Evolutionary conservation across 805 yeast genomes (phyloP).

Genomic region (Hanseniaspora pseudoguilliermondii): DNA sequence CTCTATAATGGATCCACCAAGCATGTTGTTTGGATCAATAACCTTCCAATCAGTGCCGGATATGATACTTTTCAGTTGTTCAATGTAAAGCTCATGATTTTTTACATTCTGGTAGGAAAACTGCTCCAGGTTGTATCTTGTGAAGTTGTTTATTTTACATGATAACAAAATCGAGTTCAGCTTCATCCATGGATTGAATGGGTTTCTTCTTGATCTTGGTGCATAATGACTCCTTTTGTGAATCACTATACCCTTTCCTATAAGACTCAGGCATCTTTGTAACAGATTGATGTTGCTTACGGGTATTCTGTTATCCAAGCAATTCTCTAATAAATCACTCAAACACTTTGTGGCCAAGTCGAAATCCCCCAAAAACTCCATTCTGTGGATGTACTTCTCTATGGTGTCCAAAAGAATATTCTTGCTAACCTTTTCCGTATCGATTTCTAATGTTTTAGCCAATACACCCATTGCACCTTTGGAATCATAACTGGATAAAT

Average conservation of each 20-base stretch:
- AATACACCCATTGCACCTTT: not conserved
- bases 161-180: not conserved
- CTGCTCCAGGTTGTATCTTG: not conserved
- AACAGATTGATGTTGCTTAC: not conserved
- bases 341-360: not conserved
- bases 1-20: conserved; percentile 5
- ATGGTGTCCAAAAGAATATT: not conserved
- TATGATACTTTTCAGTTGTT: not conserved
- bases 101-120: not conserved
- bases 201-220: conserved; percentile 1
- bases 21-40: not conserved
- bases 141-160: not conserved
- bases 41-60: not conserved
- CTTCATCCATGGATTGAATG: conserved; percentile 9
- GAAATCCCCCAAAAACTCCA: not conserved
- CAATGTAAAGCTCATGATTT: not conserved
- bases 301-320: not conserved
- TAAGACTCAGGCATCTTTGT: not conserved
- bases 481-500: not conserved
- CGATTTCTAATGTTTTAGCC: not conserved
- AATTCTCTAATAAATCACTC: not conserved
- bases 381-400: not conserved
- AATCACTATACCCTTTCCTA: conserved; percentile 2
- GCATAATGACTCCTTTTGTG: not conserved
- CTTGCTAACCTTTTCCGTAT: not conserved